A percentile compares a stretch with the other conserved stretches of the same genome.
These are phyloP conservation scores for Solanum hybrid DNA, from an alignment of 305 asterid genomes.

Conservation along the genomic window DNA sequence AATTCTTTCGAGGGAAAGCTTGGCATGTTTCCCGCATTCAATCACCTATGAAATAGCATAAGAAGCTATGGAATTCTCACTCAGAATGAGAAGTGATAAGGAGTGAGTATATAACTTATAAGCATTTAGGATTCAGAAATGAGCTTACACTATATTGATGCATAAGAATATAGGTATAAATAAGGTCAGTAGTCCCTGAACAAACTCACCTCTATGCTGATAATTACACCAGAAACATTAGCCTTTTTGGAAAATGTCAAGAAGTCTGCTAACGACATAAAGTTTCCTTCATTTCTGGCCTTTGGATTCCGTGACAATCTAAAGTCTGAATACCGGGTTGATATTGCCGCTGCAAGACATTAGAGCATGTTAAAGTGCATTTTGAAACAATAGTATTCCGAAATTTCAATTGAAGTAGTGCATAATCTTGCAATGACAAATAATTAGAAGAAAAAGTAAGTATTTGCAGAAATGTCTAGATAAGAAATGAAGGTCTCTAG, in stretches of 20 bases:
- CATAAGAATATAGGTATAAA: neutral
- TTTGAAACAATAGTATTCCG: neutral
- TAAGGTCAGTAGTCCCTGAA: neutral
- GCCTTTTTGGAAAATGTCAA: slow-evolving; percentile 50
- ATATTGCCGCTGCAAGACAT: slow-evolving; percentile 53
- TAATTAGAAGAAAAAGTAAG: neutral
- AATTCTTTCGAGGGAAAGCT: neutral
- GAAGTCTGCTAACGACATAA: slow-evolving; percentile 56
- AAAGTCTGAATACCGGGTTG: slow-evolving; percentile 26
- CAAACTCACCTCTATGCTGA: slow-evolving; percentile 67
- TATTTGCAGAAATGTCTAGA: neutral
- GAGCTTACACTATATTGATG: neutral
- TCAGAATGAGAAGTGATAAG: neutral
- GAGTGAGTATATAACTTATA: neutral
- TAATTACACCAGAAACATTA: slow-evolving; percentile 63
- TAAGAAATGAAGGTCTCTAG: neutral
- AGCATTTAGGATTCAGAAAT: neutral
- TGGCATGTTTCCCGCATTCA: neutral
- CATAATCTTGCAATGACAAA: neutral
- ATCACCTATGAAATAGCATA: neutral
- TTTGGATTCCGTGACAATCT: slow-evolving; percentile 52
- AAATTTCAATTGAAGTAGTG: neutral
- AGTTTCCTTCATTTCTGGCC: slow-evolving; percentile 30
- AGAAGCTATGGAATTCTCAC: neutral
- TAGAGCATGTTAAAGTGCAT: neutral